Evolutionary conservation across 2,329 filamentous ascomycete species (phyloP).

Genomic region (Alternaria atra): DNA sequence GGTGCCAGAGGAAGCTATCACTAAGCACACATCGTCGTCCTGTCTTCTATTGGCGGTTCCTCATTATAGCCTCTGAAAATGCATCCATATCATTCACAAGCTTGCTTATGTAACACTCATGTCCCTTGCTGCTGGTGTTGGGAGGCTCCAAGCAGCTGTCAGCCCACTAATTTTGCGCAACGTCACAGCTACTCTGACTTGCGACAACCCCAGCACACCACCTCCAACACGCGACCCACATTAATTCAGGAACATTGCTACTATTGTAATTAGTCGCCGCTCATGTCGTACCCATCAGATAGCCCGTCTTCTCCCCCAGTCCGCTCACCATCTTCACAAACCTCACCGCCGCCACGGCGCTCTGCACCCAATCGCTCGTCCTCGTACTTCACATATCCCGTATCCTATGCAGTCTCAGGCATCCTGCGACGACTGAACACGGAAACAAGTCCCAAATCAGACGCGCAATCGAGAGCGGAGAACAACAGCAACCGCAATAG

Average conservation of each 20-base stretch:
- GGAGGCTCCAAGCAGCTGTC: constrained; percentile 26
- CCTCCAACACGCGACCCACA: constrained; percentile 37
- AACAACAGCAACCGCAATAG: constrained; percentile 18
- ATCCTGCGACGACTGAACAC: constrained; percentile 58
- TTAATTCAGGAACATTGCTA: constrained; percentile 24
- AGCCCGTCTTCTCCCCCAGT: constrained; percentile 25
- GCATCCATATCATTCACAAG: not conserved
- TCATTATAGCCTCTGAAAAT: constrained; percentile 3
- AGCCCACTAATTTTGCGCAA: constrained; percentile 38
- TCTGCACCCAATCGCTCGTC: constrained; percentile 39
- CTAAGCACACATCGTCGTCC: constrained; percentile 16
- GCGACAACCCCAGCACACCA: constrained; percentile 24
- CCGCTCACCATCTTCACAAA: constrained; percentile 15
- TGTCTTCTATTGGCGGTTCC: not conserved
- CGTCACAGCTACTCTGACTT: constrained; percentile 35
- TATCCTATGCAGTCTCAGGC: constrained; percentile 59
- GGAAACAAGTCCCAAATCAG: constrained; percentile 46
- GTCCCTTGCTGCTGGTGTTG: constrained; percentile 3
- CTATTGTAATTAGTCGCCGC: constrained; percentile 13
- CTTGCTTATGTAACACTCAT: constrained; percentile 17
- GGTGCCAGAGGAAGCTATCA: constrained; percentile 23
- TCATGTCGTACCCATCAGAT: constrained; percentile 43
- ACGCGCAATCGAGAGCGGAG: constrained; percentile 19
- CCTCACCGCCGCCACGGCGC: constrained; percentile 17
- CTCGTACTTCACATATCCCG: constrained; percentile 60